These are phyloP conservation scores for Zalaria sp. DNA, from an alignment of 2,329 filamentous ascomycete genomes.

Conservation along the genomic window DNA sequence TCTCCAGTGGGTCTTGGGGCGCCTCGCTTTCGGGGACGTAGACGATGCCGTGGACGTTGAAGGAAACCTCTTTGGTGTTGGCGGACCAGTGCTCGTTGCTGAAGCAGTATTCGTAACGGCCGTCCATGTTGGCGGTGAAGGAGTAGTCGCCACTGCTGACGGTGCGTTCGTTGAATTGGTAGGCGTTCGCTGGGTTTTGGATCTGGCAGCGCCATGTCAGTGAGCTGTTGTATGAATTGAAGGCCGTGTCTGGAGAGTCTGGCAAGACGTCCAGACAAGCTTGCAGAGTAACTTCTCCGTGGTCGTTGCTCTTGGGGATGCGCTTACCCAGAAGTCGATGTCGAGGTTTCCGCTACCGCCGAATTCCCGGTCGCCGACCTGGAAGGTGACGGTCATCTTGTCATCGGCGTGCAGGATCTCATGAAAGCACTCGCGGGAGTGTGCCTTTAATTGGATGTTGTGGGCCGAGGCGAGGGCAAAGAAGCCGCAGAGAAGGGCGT, in stretches of 20 bases:
- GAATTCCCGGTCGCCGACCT: slow-evolving; percentile 94
- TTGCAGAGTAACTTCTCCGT: too few relatives aligned
- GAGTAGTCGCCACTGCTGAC: slow-evolving; percentile 87
- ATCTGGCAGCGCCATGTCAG: slow-evolving; percentile 37
- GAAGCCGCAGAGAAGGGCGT: slow-evolving; percentile 38
- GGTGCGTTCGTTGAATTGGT: slow-evolving; percentile 66
- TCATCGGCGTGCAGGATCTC: slow-evolving; percentile 86
- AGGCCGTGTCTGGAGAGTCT: too few relatives aligned
- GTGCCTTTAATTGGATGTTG: slow-evolving; percentile 89
- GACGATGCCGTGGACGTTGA: slow-evolving; percentile 98
- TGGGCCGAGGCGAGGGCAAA: slow-evolving; percentile 59
- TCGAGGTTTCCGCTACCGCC: slow-evolving; percentile 88
- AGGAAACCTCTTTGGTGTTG: slow-evolving; percentile 93
- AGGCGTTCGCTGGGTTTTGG: slow-evolving; percentile 59
- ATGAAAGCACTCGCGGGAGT: slow-evolving; percentile 96
- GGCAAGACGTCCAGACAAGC: too few relatives aligned
- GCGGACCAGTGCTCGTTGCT: slow-evolving; percentile 98
- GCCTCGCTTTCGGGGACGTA: slow-evolving; percentile 85
- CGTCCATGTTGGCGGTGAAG: slow-evolving; percentile 73
- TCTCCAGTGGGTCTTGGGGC: slow-evolving; percentile 75
- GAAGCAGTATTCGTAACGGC: slow-evolving; percentile 93
- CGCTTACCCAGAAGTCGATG: slow-evolving; percentile 89
- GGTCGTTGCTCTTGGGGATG: not conserved
- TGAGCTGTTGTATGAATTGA: not conserved
- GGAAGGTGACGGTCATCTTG: slow-evolving; percentile 94